Evolutionary conservation across 2,329 filamentous ascomycete genomes (phyloP).

Genomic region (Penicillium verrucosum): DNA sequence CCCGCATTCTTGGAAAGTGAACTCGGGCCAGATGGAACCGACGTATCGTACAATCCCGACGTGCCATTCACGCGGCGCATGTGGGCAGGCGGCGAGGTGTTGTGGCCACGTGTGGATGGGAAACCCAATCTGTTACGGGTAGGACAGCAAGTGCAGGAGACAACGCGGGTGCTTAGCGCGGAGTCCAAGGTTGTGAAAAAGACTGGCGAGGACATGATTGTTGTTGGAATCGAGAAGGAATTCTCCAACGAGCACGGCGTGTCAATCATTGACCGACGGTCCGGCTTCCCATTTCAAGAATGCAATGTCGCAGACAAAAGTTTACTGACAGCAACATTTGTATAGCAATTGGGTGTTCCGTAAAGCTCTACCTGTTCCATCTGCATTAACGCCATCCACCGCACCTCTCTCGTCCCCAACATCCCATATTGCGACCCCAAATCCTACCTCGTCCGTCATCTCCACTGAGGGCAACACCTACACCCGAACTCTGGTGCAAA

Average conservation of each 20-base stretch:
- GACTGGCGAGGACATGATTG: conserved; percentile 59
- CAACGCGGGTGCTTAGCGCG: conserved; percentile 54
- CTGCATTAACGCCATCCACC: conserved; percentile 4
- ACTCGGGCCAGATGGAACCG: conserved; percentile 60
- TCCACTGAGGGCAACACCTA: conserved; percentile 25
- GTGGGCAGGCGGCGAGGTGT: conserved; percentile 64
- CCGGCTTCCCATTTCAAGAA: neutral
- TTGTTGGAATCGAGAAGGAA: conserved; percentile 63
- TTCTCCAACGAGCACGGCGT: conserved; percentile 53
- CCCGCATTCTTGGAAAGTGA: conserved; percentile 53
- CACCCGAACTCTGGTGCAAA: conserved; percentile 36
- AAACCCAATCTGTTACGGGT: conserved; percentile 47
- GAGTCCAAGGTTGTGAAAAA: conserved; percentile 54
- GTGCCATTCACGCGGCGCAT: conserved; percentile 61
- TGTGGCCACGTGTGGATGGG: conserved; percentile 44
- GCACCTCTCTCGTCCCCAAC: conserved; percentile 4
- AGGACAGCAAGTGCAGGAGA: conserved; percentile 56
- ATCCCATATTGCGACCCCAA: conserved; percentile 14
- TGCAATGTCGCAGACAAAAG: neutral
- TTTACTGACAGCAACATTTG: neutral
- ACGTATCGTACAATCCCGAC: conserved; percentile 58
- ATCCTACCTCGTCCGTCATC: conserved; percentile 21
- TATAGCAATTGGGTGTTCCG: conserved; percentile 47
- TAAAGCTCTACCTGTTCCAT: conserved; percentile 32
- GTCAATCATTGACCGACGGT: conserved; percentile 55